Evolutionary conservation across 1,284 basidiomycete species (phyloP), one percentile per base, ranked within the genome.

Genomic region (Quambalaria eucalypti): DNA sequence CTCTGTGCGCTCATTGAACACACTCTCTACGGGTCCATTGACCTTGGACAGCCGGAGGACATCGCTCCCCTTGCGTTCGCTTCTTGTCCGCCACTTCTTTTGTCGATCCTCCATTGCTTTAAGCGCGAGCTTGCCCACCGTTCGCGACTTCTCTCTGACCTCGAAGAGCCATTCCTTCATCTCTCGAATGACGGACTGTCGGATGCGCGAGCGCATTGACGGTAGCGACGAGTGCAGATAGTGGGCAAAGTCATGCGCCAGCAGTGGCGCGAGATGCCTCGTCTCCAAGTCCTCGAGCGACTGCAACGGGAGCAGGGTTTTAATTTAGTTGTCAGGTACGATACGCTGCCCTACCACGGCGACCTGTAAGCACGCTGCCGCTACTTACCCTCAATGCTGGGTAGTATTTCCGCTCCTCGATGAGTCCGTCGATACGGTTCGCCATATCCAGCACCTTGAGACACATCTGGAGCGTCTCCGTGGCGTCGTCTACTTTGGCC

Each of bases 91-190:
- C 95, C 95, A 99, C 56, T 87, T 83, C 71, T 87, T 83, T 26
- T 85, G 85, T 16, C 95, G 82, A 28, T 79, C 77, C 48, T 90
- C 87, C 88, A 97, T 97, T 21, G 85, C 84, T 63, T 96, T 90
- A 31, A 95, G 81, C 0, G 93, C 93, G 4, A 91, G 81, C 60
- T 82, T 82, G 2, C 95, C 95, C 1, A 99, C 87, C 48, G 87
- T 83, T 0, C 86, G 83, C 55, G 87, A 88, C 57, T 88, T 83
- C 66, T 96, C 91, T 51, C 95, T 81, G 54, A 97, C 91, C 68
- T 97, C 90, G 52, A 93, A 84, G 26, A 99, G 79, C 95, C 95
- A 99, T 60, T 95, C 87, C 76, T 97, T 98, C 79, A 91, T 87
- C 7, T 91, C 89, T 0, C 90, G 87, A 0, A 88, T 93, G 1